A percentile compares a stretch with the other conserved stretches of the same genome.
Evolutionary conservation across 257 asterid species (phyloP).

Genomic region (Prunella vulgaris): DNA sequence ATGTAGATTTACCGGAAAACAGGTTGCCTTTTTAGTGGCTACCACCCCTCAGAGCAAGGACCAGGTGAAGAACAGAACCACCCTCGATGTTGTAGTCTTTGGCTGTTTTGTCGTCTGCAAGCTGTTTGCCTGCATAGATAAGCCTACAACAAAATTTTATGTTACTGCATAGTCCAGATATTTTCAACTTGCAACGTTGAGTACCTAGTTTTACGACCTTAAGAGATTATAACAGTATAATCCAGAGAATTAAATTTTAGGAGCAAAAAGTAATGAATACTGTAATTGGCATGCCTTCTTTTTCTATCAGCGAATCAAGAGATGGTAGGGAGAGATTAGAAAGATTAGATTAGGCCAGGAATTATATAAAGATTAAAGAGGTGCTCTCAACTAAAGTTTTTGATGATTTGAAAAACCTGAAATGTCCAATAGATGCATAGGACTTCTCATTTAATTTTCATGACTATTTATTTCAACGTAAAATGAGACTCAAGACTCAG

Average conservation of each 20-base stretch:
- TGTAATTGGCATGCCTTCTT: not conserved
- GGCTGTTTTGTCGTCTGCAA: slow-evolving; percentile 84
- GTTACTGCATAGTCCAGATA: not conserved
- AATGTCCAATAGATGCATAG: not conserved
- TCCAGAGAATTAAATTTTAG: not conserved
- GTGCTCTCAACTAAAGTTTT: not conserved
- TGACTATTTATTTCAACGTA: too few relatives aligned
- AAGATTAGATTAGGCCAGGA: not conserved
- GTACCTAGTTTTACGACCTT: not conserved
- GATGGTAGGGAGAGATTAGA: not conserved
- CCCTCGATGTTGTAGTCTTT: slow-evolving; percentile 90
- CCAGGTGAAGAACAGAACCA: slow-evolving; percentile 92
- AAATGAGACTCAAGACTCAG: not conserved
- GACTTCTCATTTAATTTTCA: not conserved
- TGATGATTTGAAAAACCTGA: not conserved
- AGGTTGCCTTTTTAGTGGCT: slow-evolving; percentile 22
- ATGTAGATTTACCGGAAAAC: not conserved
- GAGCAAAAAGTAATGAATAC: not conserved
- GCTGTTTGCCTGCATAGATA: slow-evolving; percentile 86
- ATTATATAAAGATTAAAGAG: not conserved
- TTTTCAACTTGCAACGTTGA: not conserved
- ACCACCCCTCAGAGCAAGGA: slow-evolving; percentile 88
- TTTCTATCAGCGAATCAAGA: not conserved
- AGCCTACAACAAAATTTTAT: slow-evolving; percentile 38
- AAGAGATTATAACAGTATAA: not conserved